Conservation (phyloP, 2,329 filamentous ascomycete species). For the Bretziella fagacearum region DNA sequence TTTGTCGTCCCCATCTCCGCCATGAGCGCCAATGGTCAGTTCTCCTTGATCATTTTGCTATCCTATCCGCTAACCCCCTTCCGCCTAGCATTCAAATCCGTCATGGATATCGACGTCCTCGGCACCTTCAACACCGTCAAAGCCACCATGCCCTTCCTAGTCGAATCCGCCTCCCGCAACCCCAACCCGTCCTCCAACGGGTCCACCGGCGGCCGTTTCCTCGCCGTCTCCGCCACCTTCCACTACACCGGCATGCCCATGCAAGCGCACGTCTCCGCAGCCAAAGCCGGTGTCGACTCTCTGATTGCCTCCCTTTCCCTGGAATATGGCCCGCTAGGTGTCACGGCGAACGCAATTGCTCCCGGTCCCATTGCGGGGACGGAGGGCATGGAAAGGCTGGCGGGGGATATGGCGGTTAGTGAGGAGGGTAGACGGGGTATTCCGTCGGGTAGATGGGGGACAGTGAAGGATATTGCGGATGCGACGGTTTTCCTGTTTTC, state of each 20-base stretch:
- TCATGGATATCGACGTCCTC: conserved; percentile 90
- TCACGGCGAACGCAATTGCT: conserved; percentile 77
- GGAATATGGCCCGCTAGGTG: conserved; percentile 74
- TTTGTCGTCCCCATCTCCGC: conserved; percentile 75
- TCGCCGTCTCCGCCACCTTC: conserved; percentile 80
- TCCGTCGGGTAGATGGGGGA: conserved; percentile 61
- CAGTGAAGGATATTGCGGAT: conserved; percentile 77
- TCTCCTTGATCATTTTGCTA: neutral
- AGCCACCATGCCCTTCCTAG: conserved; percentile 67
- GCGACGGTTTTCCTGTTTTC: conserved; percentile 81
- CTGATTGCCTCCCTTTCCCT: conserved; percentile 64
- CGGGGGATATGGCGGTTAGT: conserved; percentile 21
- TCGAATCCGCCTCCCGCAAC: conserved; percentile 44
- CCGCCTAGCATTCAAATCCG: conserved; percentile 62
- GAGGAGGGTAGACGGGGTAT: conserved; percentile 26
- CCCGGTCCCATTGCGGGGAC: conserved; percentile 77
- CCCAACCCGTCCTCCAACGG: conserved; percentile 45
- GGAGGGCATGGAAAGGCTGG: conserved; percentile 56
- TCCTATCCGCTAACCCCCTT: neutral
- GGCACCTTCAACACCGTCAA: conserved; percentile 93
- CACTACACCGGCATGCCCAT: conserved; percentile 77
- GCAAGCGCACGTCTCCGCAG: conserved; percentile 78
- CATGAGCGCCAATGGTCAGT: conserved; percentile 50
- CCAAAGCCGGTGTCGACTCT: conserved; percentile 81
- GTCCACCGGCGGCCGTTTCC: conserved; percentile 60